Base-by-base conservation (phyloP, 345 rosid genomes). In the Arabidopsis arenosa region DNA sequence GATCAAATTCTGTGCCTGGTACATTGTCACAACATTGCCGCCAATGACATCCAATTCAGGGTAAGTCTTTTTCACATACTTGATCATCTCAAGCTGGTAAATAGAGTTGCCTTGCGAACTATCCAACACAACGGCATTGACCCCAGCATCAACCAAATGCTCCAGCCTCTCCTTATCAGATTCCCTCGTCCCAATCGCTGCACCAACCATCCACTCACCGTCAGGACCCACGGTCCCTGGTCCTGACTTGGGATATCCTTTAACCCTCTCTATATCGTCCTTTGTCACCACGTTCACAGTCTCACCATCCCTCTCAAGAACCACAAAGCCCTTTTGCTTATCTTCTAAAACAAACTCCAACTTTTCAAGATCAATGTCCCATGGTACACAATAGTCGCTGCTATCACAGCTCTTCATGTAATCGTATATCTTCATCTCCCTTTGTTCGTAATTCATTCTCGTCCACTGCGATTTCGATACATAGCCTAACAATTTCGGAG, bases 171-270 rank as follows among this genome's bases (percentile, higher is more conserved):
- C 91, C 84, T 86, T 90, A 52, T 94, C 98, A 0, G 88, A 77
- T 15, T 87, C 96, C 76, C 98, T 83, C 0, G 97, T 94, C 72
- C 98, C 97, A 7, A 90, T 80, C 0, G 97, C 88, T 0, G 95
- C 98, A 68, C 98, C 96, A 4, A 94, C 98, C 96, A 93, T 88
- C 93, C 93, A 90, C 80, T 83, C 79, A 37, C 97, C 95, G 21
- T 90, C 93, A 4, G 81, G n/a, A 23, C 96, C 96, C 9, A 94
- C 73, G 0, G 92, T 85, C 43, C 92, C 91, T 26, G 80, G 74
- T 13, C 89, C 90, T 68, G 89, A 65, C 75, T 82, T 92, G 2
- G 99, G 97, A 74, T 82, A 89, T 5, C 87, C 88, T 70, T 82
- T 87, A n/a, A 89, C 77, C 70, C 88, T 92, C 83, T 86, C 87